These are phyloP conservation scores for Colletotrichum tabaci DNA, from an alignment of 2,329 filamentous ascomycete species.

Conservation along the genomic window DNA sequence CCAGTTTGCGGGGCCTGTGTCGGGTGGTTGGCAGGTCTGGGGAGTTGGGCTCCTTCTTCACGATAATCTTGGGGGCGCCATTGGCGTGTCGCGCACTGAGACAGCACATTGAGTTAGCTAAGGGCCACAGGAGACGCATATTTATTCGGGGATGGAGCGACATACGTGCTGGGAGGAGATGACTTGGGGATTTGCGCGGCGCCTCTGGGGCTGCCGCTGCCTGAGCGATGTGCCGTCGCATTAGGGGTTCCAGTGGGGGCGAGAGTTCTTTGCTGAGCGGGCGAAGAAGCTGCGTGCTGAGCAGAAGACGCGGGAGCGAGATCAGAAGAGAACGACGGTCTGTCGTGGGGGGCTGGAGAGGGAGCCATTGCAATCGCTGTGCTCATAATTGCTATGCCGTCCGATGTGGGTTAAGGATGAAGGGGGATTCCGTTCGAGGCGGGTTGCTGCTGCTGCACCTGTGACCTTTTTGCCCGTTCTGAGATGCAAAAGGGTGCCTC, in stretches of 20 bases:
- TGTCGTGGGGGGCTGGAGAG: slow-evolving; percentile 77
- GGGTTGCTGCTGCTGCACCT: slow-evolving; percentile 30
- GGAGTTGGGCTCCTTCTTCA: slow-evolving; percentile 96
- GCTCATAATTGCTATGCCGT: slow-evolving; percentile 67
- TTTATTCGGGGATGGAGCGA: slow-evolving; percentile 20
- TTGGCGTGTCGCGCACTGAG: slow-evolving; percentile 67
- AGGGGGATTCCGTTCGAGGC: slow-evolving; percentile 14
- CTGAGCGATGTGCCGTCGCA: slow-evolving; percentile 62
- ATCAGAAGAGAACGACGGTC: slow-evolving; percentile 70
- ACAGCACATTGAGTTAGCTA: slow-evolving; percentile 11
- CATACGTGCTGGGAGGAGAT: slow-evolving; percentile 74
- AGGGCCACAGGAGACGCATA: slow-evolving; percentile 33
- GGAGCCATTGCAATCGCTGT: slow-evolving; percentile 78
- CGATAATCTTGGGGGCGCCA: slow-evolving; percentile 83
- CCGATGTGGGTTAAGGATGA: slow-evolving; percentile 8
- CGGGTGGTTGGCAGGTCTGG: slow-evolving; percentile 81
- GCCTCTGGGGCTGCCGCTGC: slow-evolving; percentile 69
- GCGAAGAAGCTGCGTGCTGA: slow-evolving; percentile 56
- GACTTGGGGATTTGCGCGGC: slow-evolving; percentile 61
- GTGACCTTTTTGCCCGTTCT: slow-evolving; percentile 23
- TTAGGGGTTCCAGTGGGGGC: slow-evolving; percentile 59
- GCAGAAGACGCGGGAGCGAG: slow-evolving; percentile 53
- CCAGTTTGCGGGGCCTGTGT: slow-evolving; percentile 82
- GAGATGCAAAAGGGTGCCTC: slow-evolving; percentile 23
- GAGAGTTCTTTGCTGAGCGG: slow-evolving; percentile 61